Evolutionary conservation across 176 grass and related monocot species (phyloP).

Genomic region (Musa troglodytarum): DNA sequence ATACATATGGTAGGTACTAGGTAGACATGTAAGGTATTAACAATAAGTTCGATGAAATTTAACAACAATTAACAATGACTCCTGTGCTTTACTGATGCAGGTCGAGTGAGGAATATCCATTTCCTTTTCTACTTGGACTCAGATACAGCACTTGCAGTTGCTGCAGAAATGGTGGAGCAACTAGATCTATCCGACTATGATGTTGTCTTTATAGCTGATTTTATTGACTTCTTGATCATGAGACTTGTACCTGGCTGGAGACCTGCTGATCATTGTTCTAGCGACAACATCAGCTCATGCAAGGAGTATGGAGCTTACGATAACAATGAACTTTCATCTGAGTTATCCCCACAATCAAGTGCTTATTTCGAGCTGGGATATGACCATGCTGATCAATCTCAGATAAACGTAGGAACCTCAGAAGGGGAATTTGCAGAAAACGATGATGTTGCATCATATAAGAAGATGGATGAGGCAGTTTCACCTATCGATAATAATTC

Average conservation of each 20-base stretch:
- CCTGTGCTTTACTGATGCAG: constrained; percentile 2
- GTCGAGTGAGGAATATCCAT: constrained; percentile 25
- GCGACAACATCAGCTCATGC: neutral
- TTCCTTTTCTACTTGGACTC: constrained; percentile 26
- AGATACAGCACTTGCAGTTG: constrained; percentile 19
- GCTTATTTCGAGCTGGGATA: neutral
- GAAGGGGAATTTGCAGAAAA: constrained; percentile 22
- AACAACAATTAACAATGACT: neutral
- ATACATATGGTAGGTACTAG: constrained; percentile 17
- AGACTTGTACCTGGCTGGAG: constrained; percentile 23
- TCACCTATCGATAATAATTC: constrained; percentile 27
- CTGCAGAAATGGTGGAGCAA: constrained; percentile 28
- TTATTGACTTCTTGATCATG: constrained; percentile 24
- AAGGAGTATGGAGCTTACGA: constrained; percentile 9
- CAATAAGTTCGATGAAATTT: neutral
- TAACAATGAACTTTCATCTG: neutral
- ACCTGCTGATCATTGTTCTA: constrained; percentile 1
- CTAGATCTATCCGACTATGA: constrained; percentile 25
- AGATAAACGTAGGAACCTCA: constrained; percentile 20
- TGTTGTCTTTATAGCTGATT: constrained; percentile 24
- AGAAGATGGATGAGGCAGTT: constrained; percentile 11
- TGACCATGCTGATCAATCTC: constrained; percentile 24
- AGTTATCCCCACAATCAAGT: constrained; percentile 1
- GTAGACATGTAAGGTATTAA: neutral
- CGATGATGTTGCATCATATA: constrained; percentile 18